Conservation (phyloP, 2,329 filamentous ascomycete genomes). For the Fusarium marasasianum region DNA sequence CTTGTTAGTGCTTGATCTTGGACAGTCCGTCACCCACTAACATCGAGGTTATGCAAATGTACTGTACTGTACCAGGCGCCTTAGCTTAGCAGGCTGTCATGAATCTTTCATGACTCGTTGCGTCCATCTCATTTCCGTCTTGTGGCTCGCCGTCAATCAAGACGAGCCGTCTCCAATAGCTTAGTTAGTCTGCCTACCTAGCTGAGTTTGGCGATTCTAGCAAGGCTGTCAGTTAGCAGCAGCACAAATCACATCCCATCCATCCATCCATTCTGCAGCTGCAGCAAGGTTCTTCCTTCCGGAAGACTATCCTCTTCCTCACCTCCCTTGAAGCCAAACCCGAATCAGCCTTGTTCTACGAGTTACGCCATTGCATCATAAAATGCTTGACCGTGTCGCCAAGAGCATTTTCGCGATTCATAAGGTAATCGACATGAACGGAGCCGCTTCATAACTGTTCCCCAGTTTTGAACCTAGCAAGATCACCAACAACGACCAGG, state of each 20-base stretch:
- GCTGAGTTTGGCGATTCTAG: constrained; percentile 9
- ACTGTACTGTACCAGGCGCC: constrained; percentile 20
- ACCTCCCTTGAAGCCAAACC: neutral
- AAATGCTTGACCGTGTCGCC: neutral
- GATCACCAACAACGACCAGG: neutral
- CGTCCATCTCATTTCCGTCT: constrained; percentile 35
- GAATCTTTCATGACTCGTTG: constrained; percentile 34
- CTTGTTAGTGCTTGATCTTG: constrained; percentile 28
- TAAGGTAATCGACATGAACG: neutral
- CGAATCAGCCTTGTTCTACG: neutral
- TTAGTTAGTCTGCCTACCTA: constrained; percentile 10
- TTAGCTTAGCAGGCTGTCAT: constrained; percentile 23
- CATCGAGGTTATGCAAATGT: constrained; percentile 24
- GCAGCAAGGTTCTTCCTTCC: neutral
- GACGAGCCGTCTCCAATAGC: constrained; percentile 25
- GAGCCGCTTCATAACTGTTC: constrained; percentile 7
- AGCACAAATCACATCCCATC: neutral
- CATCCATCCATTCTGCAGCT: neutral
- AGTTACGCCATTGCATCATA: constrained; percentile 5
- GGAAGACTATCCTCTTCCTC: neutral
- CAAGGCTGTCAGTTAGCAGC: constrained; percentile 18
- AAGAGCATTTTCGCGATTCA: neutral
- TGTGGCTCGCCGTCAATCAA: constrained; percentile 15
- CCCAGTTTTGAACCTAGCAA: neutral
- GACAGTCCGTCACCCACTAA: constrained; percentile 30